Percentiles rank a stretch among this genome's conserved stretches.
Conservation (phyloP, 805 yeast species). For the Pichia californica region DNA sequence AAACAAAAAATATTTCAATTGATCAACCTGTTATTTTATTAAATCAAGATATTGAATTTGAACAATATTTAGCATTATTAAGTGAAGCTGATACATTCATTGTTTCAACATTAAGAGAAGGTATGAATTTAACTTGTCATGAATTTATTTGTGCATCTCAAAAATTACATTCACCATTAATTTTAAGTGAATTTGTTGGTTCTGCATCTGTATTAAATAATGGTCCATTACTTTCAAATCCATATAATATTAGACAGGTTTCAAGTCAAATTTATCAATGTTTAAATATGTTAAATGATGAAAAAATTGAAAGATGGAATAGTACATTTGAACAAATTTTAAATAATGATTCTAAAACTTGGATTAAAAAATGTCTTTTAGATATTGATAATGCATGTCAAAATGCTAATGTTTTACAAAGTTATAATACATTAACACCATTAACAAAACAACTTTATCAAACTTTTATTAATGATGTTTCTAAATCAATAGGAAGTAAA, state of each 20-base stretch:
- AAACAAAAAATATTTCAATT: constrained; percentile 63
- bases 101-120: constrained; percentile 91
- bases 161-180: constrained; percentile 69
- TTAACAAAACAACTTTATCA: constrained; percentile 31
- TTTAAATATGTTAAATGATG: constrained; percentile 58
- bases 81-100: constrained; percentile 83
- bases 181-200: constrained; percentile 91
- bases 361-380: constrained; percentile 58
- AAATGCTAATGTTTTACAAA: constrained; percentile 22
- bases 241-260: constrained; percentile 76
- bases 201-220: constrained; percentile 70
- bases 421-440: constrained; percentile 18
- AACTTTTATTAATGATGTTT: constrained; percentile 24
- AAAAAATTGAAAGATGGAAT: constrained; percentile 57
- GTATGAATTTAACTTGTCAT: constrained; percentile 94
- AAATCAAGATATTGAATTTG: constrained; percentile 83
- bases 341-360: constrained; percentile 62
- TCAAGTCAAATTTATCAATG: constrained; percentile 57
- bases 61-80: constrained; percentile 80
- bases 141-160: constrained; percentile 78
- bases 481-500: constrained; percentile 25
- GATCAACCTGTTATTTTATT: constrained; percentile 81
- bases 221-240: constrained; percentile 77
- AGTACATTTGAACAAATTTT: constrained; percentile 51
- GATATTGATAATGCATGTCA: constrained; percentile 48